phyloP scores from a whole-genome alignment of 495 filamentous ascomycete genomes.

The Podospora appendiculata region DNA sequence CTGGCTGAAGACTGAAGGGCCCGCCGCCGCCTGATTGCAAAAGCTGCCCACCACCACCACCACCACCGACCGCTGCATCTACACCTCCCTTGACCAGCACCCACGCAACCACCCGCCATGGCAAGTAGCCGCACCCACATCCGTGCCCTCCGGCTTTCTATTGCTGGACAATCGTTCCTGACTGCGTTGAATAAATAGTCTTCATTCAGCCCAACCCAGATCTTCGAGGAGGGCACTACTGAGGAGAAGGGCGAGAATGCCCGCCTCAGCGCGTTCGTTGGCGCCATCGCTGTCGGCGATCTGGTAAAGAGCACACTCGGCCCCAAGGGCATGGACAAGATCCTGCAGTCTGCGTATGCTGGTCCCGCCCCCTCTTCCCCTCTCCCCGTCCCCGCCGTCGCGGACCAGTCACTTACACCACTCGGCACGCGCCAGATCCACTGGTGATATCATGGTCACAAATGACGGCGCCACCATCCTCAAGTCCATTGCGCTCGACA shows the following conservation, averaged over 20 bases:
- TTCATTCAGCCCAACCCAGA: conserved; percentile 84
- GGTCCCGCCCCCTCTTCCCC: background rate
- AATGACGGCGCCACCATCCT: conserved; percentile 98
- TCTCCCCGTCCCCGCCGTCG: background rate
- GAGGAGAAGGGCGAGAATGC: conserved; percentile 99
- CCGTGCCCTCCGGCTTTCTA: background rate
- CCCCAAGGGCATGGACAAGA: conserved; percentile 99
- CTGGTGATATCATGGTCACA: conserved; percentile 93
- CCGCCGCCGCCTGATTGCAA: conserved; percentile 7
- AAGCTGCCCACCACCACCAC: conserved; percentile 17
- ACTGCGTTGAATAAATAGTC: conserved; percentile 28
- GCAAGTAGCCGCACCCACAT: background rate
- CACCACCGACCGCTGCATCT: background rate
- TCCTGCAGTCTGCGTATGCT: conserved; percentile 89
- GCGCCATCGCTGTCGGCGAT: conserved; percentile 95
- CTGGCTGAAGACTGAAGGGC: background rate
- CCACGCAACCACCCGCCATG: background rate
- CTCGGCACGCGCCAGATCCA: conserved; percentile 53
- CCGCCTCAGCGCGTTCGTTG: conserved; percentile 91
- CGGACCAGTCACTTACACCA: background rate
- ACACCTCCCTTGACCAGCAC: background rate
- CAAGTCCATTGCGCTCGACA: conserved; percentile 97
- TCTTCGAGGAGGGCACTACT: conserved; percentile 93
- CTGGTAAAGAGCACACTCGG: conserved; percentile 94
- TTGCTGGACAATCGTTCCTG: background rate